A percentile compares a stretch with the other conserved stretches of the same genome.
Conservation (phyloP, 768 basidiomycete genomes). For the Sutorius australiensis region DNA sequence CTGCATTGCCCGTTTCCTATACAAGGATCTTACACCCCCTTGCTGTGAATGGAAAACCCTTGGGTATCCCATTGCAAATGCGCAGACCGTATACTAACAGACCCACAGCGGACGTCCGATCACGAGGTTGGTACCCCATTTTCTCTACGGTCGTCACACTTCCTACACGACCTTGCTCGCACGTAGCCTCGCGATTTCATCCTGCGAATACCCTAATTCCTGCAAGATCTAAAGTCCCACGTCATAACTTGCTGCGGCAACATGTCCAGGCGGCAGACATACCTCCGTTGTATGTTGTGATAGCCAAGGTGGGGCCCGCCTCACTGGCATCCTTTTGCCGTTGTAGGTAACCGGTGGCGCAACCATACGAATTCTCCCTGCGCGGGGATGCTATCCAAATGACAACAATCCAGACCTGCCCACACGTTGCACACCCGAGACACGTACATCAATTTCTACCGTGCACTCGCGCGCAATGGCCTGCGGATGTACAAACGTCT, state of each 20-base stretch:
- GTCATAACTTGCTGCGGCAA: background rate
- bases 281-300: constrained; percentile 83
- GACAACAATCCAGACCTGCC: constrained; percentile 11
- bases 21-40: constrained; percentile 8
- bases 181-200: constrained; percentile 43
- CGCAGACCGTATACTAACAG: constrained; percentile 22
- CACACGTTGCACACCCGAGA: constrained; percentile 31
- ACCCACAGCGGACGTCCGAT: constrained; percentile 30
- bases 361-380: constrained; percentile 74
- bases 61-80: constrained; percentile 21
- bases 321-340: constrained; percentile 70
- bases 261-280: constrained; percentile 12
- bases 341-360: constrained; percentile 81
- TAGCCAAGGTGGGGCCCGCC: constrained; percentile 79
- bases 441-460: constrained; percentile 71
- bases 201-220: constrained; percentile 41
- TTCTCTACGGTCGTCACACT: constrained; percentile 16
- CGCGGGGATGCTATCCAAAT: constrained; percentile 58
- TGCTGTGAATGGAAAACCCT: constrained; percentile 23
- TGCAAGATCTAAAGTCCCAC: constrained; percentile 32
- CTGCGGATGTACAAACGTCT: constrained; percentile 88
- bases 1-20: constrained; percentile 23
- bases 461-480: constrained; percentile 72
- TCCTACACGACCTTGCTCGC: constrained; percentile 39
- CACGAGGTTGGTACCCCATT: constrained; percentile 17